Evolutionary conservation across 306 rosid species (phyloP), one percentile per base, ranked within the genome.

Genomic region (Dalbergia oliveri): DNA sequence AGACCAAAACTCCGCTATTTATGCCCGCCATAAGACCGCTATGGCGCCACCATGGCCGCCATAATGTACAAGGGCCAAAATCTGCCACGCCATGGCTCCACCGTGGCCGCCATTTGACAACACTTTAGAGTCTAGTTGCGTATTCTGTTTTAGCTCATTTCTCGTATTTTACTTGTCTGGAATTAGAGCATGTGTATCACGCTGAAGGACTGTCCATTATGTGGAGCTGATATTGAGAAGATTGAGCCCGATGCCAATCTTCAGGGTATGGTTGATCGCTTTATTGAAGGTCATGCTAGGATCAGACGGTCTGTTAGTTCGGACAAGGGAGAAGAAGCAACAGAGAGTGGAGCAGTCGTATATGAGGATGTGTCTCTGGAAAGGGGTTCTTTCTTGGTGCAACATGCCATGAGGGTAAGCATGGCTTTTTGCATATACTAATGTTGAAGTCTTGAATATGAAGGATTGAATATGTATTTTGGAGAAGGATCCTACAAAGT

Each of bases 401-500:
- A 95, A 75, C 99, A 95, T 61, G 98, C 99, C 81, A 93, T 95
- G 99, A 93, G 98, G 97, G 99, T 95, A 75, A 79, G 90, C 75
- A 18, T 80, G 66, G 23, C 54, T 54, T 76, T 21, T 23, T 11
- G 59, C 62, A 19, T 43, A 62, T 67, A 10, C 33, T 76, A 34
- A 45, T 75, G 56, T 56, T 18, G n/a, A 34, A 56, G 71, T 65
- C 50, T 12, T 76, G 10, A 51, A 56, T 73, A 31, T 79, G 60
- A 78, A 81, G 14, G 81, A 64, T 49, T 81, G 65, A 69, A 75
- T 37, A 4, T 37, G 41, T 37, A 0, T 37, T 37, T 37, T 56
- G 56, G 76, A 58, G 82, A 63, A 73, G 19, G 43, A 26, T 59
- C 45, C 19, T 70, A 16, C 5, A 37, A 12, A 10, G 2, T 56